Evolutionary conservation across 2,329 filamentous ascomycete genomes (phyloP).

Genomic region (Colletotrichum melonis): DNA sequence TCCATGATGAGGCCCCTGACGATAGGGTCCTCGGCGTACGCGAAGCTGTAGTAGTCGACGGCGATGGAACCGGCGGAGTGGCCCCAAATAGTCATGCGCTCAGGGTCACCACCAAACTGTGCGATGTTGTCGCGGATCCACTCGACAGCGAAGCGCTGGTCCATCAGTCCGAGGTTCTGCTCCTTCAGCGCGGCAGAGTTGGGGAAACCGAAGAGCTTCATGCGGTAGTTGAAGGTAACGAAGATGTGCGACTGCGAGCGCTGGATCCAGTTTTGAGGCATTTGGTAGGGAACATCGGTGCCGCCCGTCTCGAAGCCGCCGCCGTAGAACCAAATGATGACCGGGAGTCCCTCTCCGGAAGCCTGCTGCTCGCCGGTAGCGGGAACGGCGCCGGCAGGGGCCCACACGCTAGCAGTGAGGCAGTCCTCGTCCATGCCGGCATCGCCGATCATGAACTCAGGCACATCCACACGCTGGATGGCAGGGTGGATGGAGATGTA

Average conservation of each 20-base stretch:
- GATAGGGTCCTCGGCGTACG: conserved; percentile 55
- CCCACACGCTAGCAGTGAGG: conserved; percentile 65
- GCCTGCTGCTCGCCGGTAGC: not conserved
- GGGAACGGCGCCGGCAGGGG: conserved; percentile 18
- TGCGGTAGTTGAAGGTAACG: conserved; percentile 45
- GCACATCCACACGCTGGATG: conserved; percentile 28
- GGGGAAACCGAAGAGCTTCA: conserved; percentile 46
- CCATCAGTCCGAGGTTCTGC: conserved; percentile 62
- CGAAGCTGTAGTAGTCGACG: conserved; percentile 53
- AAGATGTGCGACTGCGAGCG: conserved; percentile 44
- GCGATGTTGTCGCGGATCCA: conserved; percentile 63
- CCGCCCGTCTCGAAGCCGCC: conserved; percentile 43
- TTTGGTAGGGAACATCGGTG: conserved; percentile 41
- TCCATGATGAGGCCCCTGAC: conserved; percentile 51
- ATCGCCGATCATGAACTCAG: conserved; percentile 33
- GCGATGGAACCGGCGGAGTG: conserved; percentile 57
- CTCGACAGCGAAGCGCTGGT: conserved; percentile 64
- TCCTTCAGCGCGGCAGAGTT: conserved; percentile 41
- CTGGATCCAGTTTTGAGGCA: conserved; percentile 43
- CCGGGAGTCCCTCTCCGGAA: conserved; percentile 21
- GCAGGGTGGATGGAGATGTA: conserved; percentile 33
- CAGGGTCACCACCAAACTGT: conserved; percentile 61
- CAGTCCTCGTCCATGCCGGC: conserved; percentile 65
- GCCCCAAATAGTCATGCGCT: conserved; percentile 58
- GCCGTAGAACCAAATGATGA: conserved; percentile 41